These are phyloP conservation scores for Globisporangium paddicum DNA, from an alignment of 352 stramenopile genomes.

Conservation along the genomic window DNA sequence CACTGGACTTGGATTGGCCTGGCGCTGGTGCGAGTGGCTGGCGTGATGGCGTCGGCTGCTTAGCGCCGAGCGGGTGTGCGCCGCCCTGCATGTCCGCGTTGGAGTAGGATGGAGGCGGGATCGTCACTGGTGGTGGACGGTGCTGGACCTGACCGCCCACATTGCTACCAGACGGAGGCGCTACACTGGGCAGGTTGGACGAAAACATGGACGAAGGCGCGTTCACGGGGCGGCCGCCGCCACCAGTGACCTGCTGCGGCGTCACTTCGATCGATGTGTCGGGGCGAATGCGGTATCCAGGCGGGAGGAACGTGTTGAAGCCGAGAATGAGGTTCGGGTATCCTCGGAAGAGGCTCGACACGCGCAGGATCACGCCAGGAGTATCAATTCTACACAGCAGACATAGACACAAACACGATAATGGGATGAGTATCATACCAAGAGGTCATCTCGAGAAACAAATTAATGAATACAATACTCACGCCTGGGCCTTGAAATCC, in stretches of 20 bases:
- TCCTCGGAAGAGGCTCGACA: constrained; percentile 97
- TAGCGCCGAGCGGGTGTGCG: constrained; percentile 25
- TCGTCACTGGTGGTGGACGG: constrained; percentile 63
- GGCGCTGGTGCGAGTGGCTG: constrained; percentile 34
- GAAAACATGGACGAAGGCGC: constrained; percentile 18
- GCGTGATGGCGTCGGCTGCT: constrained; percentile 48
- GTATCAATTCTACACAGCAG: constrained; percentile 91
- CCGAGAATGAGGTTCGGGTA: constrained; percentile 98
- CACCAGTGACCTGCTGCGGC: constrained; percentile 49
- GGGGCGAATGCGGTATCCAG: constrained; percentile 86
- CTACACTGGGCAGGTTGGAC: constrained; percentile 17
- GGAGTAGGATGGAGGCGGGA: constrained; percentile 63
- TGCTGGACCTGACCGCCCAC: constrained; percentile 36
- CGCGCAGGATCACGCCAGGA: constrained; percentile 97
- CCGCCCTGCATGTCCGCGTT: constrained; percentile 32
- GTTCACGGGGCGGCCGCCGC: constrained; percentile 13
- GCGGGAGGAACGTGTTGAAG: constrained; percentile 99
- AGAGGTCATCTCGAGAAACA: no score
- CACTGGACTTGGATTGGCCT: constrained; percentile 22
- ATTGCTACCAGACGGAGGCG: constrained; percentile 26
- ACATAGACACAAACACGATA: neutral
- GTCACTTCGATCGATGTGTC: constrained; percentile 83
- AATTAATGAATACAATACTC: neutral
- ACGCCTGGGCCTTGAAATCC: constrained; percentile 97
- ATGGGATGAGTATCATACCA: neutral